Conservation (phyloP, 345 rosid genomes). For the Citrus maxima region DNA sequence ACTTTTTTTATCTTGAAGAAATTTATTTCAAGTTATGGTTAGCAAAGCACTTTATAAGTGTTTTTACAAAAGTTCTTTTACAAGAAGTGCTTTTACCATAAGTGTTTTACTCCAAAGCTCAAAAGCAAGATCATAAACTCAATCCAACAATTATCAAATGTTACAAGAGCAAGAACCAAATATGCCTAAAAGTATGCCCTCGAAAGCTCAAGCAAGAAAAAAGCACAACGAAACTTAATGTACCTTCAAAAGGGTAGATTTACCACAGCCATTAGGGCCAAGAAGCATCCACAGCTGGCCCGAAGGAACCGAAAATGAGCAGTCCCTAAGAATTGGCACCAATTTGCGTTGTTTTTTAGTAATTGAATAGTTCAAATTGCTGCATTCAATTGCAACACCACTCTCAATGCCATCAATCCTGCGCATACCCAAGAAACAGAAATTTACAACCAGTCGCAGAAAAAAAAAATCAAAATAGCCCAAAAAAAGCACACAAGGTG, state of each 20-base stretch:
- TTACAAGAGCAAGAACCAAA: not conserved
- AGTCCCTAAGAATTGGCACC: constrained; percentile 67
- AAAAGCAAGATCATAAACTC: not conserved
- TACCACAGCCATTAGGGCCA: constrained; percentile 97
- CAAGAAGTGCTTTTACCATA: not conserved
- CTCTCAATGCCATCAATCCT: constrained; percentile 39
- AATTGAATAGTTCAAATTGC: constrained; percentile 64
- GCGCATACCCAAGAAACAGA: constrained; percentile 1
- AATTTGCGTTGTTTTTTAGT: constrained; percentile 46
- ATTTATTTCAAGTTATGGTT: no score
- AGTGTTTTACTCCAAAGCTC: not conserved
- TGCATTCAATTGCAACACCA: constrained; percentile 52
- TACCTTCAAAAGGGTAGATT: constrained; percentile 96
- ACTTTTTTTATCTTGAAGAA: no score
- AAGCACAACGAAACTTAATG: not conserved
- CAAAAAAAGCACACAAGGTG: not conserved
- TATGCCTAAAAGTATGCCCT: not conserved
- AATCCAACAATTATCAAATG: not conserved
- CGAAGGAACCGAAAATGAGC: constrained; percentile 67
- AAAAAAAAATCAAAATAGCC: not conserved
- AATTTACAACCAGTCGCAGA: no score
- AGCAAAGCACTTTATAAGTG: not conserved
- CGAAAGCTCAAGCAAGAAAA: not conserved
- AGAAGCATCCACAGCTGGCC: constrained; percentile 95
- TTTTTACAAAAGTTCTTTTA: not conserved